These are phyloP conservation scores for Acrodontium crateriforme DNA, from an alignment of 2,329 filamentous ascomycete genomes.

Conservation along the genomic window DNA sequence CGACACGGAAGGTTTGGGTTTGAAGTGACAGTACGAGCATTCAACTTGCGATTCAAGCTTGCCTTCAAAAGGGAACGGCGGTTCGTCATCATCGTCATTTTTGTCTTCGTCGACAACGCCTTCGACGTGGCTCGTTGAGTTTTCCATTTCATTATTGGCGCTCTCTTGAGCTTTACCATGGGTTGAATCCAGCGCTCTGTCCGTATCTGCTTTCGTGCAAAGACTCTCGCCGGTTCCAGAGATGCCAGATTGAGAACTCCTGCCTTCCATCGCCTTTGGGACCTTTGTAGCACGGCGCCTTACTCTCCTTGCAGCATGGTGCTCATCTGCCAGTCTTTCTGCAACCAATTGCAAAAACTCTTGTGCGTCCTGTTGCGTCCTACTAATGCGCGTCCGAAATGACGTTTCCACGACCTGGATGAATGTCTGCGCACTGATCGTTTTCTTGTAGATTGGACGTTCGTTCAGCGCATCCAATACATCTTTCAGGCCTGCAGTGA, in stretches of 20 bases:
- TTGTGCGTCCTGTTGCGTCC: conserved; percentile 94
- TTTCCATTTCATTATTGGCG: not conserved
- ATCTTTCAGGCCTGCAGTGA: conserved; percentile 79
- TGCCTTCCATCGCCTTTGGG: too few species aligned
- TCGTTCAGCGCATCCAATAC: conserved; percentile 89
- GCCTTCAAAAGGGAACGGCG: conserved; percentile 75
- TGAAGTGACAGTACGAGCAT: conserved; percentile 79
- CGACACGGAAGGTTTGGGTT: conserved; percentile 68
- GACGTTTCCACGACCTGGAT: conserved; percentile 71
- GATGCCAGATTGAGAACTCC: not conserved
- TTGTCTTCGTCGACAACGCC: conserved; percentile 12
- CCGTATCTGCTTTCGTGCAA: conserved; percentile 8
- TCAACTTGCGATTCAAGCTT: conserved; percentile 89
- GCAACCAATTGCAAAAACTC: conserved; percentile 92
- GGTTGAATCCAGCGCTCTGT: too few species aligned
- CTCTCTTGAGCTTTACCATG: conserved; percentile 10
- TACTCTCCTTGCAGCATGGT: conserved; percentile 69
- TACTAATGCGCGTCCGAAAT: conserved; percentile 79
- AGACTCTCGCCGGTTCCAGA: conserved; percentile 3
- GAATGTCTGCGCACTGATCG: conserved; percentile 76
- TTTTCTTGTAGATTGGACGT: conserved; percentile 84
- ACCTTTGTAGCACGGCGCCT: conserved; percentile 42
- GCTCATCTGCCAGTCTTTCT: conserved; percentile 86
- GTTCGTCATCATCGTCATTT: conserved; percentile 15
- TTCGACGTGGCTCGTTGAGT: conserved; percentile 8